These are phyloP conservation scores for Aspergillus terreus DNA, from an alignment of 2,329 filamentous ascomycete species.

Conservation along the genomic window DNA sequence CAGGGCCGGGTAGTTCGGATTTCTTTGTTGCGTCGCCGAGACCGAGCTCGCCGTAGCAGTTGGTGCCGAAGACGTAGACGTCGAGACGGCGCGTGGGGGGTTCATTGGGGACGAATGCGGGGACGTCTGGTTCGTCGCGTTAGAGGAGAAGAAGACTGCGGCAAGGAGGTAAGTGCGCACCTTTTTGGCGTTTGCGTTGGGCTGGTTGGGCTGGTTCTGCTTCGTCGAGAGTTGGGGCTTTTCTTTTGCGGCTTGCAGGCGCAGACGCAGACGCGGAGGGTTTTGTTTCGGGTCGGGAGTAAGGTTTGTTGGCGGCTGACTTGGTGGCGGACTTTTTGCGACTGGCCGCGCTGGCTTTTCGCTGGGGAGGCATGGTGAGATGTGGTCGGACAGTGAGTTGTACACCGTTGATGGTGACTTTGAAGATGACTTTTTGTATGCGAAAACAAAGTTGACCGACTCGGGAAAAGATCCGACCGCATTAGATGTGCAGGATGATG, in stretches of 20 bases:
- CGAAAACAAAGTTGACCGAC: neutral
- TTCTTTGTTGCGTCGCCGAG: conserved; percentile 61
- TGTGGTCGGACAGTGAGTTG: neutral
- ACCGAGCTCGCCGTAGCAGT: conserved; percentile 71
- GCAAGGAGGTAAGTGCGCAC: neutral
- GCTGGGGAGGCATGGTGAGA: neutral
- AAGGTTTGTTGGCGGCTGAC: neutral
- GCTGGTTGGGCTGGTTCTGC: neutral
- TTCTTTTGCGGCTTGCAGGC: conserved; percentile 3
- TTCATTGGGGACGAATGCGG: conserved; percentile 1
- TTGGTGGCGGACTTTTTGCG: neutral
- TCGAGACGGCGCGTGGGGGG: conserved; percentile 61
- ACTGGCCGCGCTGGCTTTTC: neutral
- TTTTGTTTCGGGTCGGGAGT: neutral
- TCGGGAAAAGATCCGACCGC: neutral
- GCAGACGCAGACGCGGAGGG: neutral
- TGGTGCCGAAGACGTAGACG: conserved; percentile 76
- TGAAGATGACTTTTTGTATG: neutral
- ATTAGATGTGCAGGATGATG: neutral
- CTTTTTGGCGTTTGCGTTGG: conserved; percentile 9
- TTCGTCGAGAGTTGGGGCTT: conserved; percentile 3
- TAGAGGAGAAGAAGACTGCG: neutral
- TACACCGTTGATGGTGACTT: too few relatives aligned
- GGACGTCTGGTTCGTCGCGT: neutral
- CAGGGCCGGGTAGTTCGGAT: conserved; percentile 69